These are phyloP conservation scores for Daedaleopsis sinensis DNA, from an alignment of 768 basidiomycete genomes.

Conservation along the genomic window DNA sequence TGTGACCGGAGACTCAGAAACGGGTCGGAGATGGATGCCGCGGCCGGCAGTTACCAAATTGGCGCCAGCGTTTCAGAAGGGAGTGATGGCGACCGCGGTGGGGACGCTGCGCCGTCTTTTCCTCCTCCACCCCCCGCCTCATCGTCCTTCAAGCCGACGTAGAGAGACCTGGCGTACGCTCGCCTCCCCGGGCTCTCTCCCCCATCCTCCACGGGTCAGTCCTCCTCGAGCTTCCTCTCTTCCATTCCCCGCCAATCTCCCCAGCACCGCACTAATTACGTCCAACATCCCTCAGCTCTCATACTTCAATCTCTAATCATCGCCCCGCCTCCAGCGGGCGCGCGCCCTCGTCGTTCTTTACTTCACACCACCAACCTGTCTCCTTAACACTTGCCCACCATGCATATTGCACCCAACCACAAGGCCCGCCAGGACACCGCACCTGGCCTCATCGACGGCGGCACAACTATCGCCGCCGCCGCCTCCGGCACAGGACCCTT, in stretches of 20 bases:
- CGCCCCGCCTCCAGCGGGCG: slow-evolving; percentile 16
- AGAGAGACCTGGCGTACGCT: slow-evolving; percentile 5
- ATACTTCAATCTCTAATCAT: slow-evolving; percentile 15
- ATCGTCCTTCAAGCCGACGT: slow-evolving; percentile 22
- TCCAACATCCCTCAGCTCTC: slow-evolving; percentile 7
- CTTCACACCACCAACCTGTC: slow-evolving; percentile 16
- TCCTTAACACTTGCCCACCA: slow-evolving; percentile 3
- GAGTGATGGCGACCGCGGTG: neutral
- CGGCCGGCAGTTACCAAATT: slow-evolving; percentile 19
- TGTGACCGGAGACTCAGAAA: neutral
- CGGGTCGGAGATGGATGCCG: slow-evolving; percentile 16
- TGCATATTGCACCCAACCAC: slow-evolving; percentile 18
- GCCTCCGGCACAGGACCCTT: neutral
- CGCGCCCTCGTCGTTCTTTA: slow-evolving; percentile 23
- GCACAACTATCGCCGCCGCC: slow-evolving; percentile 1
- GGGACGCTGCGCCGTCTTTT: neutral
- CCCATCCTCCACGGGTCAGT: slow-evolving; percentile 10
- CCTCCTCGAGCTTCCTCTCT: neutral
- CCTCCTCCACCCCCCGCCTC: slow-evolving; percentile 1
- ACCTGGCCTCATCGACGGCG: neutral
- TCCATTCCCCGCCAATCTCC: neutral
- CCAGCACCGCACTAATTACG: slow-evolving; percentile 6
- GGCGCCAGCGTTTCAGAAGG: neutral
- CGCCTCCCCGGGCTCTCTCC: slow-evolving; percentile 14
- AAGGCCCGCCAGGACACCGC: slow-evolving; percentile 3